A percentile compares a stretch with the other conserved stretches of the same genome.
Evolutionary conservation across 1,284 basidiomycete genomes (phyloP).

Genomic region (Termitomyces sp.): DNA sequence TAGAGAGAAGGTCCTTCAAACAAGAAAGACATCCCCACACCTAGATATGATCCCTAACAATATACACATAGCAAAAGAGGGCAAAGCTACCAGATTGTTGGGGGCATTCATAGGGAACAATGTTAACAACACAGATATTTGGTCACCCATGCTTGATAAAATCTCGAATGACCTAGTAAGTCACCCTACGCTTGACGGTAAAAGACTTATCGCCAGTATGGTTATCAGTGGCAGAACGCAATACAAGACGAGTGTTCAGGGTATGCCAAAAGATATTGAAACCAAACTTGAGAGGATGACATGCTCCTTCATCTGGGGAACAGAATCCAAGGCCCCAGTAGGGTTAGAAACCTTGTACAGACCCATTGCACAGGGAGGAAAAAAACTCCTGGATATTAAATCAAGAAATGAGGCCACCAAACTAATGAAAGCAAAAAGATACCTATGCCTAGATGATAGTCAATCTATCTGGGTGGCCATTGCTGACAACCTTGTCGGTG

Average conservation of each 20-base stretch:
- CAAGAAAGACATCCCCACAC: too few species aligned
- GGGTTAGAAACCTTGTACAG: background rate
- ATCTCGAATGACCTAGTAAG: too few species aligned
- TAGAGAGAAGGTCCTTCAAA: background rate
- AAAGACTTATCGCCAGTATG: slow-evolving; percentile 23
- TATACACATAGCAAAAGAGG: background rate
- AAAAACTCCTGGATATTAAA: background rate
- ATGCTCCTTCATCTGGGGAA: background rate
- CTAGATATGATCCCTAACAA: background rate
- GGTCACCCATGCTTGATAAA: background rate
- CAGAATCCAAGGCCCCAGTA: slow-evolving; percentile 1
- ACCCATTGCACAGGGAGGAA: background rate
- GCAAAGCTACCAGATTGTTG: background rate
- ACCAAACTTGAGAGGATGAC: background rate
- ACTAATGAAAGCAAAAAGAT: background rate
- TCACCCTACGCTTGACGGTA: background rate
- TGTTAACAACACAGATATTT: background rate
- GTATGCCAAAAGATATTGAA: slow-evolving; percentile 27
- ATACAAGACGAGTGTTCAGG: slow-evolving; percentile 29
- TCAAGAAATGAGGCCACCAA: background rate
- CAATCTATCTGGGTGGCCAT: background rate
- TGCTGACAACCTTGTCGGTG: background rate
- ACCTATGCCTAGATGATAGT: background rate
- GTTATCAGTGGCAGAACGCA: slow-evolving; percentile 25
- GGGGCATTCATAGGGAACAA: background rate